phyloP scores from a whole-genome alignment of 345 rosid genomes.

The Lepidium aucheri region DNA sequence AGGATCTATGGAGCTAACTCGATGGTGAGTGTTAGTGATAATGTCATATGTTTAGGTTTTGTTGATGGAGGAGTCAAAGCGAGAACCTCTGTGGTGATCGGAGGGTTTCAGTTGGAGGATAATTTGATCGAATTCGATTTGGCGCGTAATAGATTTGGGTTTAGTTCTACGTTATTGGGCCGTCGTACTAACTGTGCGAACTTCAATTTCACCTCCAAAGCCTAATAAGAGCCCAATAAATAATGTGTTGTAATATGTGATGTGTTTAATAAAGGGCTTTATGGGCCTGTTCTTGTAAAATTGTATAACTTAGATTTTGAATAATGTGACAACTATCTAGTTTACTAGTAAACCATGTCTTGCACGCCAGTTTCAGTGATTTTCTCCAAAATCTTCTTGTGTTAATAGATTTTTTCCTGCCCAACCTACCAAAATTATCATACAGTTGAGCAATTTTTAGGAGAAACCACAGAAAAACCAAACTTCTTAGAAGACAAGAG shows the following conservation, averaged over 20 bases:
- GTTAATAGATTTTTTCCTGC: too few relatives aligned
- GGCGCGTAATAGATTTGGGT: conserved; percentile 52
- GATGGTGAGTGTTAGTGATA: conserved; percentile 43
- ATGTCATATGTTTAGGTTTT: conserved; percentile 55
- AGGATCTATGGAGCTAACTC: conserved; percentile 60
- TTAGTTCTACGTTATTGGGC: conserved; percentile 46
- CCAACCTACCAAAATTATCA: too few relatives aligned
- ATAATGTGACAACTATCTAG: background rate
- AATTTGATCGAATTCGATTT: conserved; percentile 51
- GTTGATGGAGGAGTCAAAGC: conserved; percentile 60
- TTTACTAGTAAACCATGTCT: too few relatives aligned
- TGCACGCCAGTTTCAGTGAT: too few relatives aligned
- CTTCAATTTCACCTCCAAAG: conserved; percentile 54
- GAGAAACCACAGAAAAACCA: too few relatives aligned
- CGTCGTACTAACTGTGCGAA: conserved; percentile 52
- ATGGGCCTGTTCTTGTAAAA: background rate
- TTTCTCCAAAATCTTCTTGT: too few relatives aligned
- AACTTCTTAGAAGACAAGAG: too few relatives aligned
- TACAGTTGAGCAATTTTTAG: too few relatives aligned
- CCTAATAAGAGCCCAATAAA: background rate
- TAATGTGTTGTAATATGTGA: background rate
- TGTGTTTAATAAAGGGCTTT: too few relatives aligned
- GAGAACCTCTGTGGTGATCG: conserved; percentile 52
- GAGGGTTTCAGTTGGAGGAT: conserved; percentile 58
- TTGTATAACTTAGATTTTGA: background rate